Evolutionary conservation across 768 basidiomycete species (phyloP).

Genomic region (Rhizopogon rudus): DNA sequence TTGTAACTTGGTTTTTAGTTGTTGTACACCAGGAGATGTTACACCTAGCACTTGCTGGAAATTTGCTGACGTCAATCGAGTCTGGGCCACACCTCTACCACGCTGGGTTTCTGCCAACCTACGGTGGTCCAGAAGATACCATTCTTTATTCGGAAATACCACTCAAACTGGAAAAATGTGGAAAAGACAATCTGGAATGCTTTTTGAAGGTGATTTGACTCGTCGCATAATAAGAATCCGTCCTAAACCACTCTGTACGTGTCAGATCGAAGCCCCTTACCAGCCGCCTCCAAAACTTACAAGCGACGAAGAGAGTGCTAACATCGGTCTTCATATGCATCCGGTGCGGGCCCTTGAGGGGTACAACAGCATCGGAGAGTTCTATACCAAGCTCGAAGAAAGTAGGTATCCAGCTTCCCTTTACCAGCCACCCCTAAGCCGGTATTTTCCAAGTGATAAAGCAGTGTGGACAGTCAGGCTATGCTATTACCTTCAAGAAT

Average conservation of each 20-base stretch:
- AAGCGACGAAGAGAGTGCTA: neutral
- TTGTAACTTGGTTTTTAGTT: neutral
- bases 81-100: constrained; percentile 5
- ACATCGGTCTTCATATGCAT: neutral
- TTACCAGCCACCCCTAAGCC: constrained; percentile 1
- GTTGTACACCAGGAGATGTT: constrained; percentile 16
- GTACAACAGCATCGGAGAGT: constrained; percentile 4
- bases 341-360: neutral
- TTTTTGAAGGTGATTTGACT: constrained; percentile 10
- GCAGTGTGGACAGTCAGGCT: neutral
- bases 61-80: constrained; percentile 9
- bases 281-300: neutral
- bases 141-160: constrained; percentile 9
- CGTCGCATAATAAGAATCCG: neutral
- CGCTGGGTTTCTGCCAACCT: constrained; percentile 2
- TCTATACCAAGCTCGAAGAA: neutral
- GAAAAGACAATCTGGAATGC: constrained; percentile 9
- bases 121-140: neutral
- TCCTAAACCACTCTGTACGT: neutral
- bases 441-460: constrained; percentile 3
- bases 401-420: constrained; percentile 1
- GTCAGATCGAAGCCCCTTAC: constrained; percentile 4
- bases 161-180: constrained; percentile 7
- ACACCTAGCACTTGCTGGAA: constrained; percentile 11
- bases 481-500: constrained; percentile 1